These are phyloP conservation scores for Fusarium odoratissimum DNA, from an alignment of 2,329 filamentous ascomycete species.

Conservation along the genomic window DNA sequence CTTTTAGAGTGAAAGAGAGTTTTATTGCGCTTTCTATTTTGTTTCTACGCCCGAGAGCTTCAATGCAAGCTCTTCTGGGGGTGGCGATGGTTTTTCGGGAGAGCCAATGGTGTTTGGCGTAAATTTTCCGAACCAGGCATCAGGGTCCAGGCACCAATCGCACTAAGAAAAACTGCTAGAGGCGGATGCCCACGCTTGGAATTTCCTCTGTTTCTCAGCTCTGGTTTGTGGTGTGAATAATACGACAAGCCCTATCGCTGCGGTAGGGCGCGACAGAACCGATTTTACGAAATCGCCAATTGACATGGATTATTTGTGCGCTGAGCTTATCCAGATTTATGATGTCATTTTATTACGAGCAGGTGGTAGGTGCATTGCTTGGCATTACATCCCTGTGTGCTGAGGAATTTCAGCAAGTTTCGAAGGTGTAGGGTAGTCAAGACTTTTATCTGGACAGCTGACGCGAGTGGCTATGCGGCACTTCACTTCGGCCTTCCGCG, in stretches of 20 bases:
- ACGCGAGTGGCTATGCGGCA: not conserved
- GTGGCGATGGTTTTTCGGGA: not conserved
- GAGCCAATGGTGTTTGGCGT: not conserved
- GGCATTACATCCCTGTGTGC: not conserved
- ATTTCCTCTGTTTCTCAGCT: not conserved
- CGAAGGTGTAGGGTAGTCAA: not conserved
- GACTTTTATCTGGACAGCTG: not conserved
- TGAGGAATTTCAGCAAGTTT: not conserved
- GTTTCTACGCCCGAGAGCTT: not conserved
- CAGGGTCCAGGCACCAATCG: conserved; percentile 1
- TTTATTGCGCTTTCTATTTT: not conserved
- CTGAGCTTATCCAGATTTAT: not conserved
- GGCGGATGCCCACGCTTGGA: not conserved
- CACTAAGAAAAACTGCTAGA: not conserved
- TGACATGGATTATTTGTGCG: not conserved
- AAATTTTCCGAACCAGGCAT: conserved; percentile 2
- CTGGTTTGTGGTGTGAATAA: not conserved
- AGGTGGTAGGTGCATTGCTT: not conserved
- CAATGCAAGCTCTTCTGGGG: not conserved
- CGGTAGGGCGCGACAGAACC: no score
- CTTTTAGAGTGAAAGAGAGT: not conserved
- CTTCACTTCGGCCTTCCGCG: not conserved
- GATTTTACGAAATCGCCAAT: not conserved
- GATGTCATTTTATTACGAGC: not conserved
- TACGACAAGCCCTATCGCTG: not conserved